These are phyloP conservation scores for Taphrina wiesneri DNA, from an alignment of 1,139 yeast species.

Conservation along the genomic window DNA sequence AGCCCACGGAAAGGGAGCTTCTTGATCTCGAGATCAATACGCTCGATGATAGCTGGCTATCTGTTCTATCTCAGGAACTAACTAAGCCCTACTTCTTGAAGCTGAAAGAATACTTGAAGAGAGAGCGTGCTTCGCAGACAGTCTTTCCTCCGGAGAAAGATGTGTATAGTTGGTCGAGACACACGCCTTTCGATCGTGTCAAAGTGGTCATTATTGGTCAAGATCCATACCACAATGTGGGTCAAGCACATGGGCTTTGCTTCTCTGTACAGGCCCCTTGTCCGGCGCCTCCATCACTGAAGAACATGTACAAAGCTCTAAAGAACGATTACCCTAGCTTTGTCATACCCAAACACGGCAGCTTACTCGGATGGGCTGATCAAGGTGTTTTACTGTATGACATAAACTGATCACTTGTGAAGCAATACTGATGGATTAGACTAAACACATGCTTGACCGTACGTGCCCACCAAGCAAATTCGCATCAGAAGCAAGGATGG, in stretches of 20 bases:
- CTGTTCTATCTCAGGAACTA: conserved; percentile 65
- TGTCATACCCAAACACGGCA: conserved; percentile 44
- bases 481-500: conserved; percentile 93
- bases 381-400: conserved; percentile 75
- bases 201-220: conserved; percentile 87
- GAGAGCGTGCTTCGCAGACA: conserved; percentile 47
- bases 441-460: conserved; percentile 90
- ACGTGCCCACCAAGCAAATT: conserved; percentile 87
- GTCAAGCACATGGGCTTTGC: conserved; percentile 96
- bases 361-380: conserved; percentile 78
- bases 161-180: conserved; percentile 90
- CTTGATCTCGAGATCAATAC: conserved; percentile 61
- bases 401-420: not conserved
- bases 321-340: conserved; percentile 73
- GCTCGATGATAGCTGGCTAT: conserved; percentile 77
- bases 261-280: conserved; percentile 86
- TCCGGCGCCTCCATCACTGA: conserved; percentile 83
- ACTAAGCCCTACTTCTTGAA: conserved; percentile 83
- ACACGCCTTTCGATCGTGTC: conserved; percentile 73
- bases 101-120: conserved; percentile 61
- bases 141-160: conserved; percentile 75
- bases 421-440: not conserved
- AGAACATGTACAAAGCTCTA: conserved; percentile 81
- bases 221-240: conserved; percentile 90
- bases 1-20: conserved; percentile 5